Evolutionary conservation across 352 stramenopile genomes (phyloP).

Genomic region (Hyaloperonospora arabidopsidis): DNA sequence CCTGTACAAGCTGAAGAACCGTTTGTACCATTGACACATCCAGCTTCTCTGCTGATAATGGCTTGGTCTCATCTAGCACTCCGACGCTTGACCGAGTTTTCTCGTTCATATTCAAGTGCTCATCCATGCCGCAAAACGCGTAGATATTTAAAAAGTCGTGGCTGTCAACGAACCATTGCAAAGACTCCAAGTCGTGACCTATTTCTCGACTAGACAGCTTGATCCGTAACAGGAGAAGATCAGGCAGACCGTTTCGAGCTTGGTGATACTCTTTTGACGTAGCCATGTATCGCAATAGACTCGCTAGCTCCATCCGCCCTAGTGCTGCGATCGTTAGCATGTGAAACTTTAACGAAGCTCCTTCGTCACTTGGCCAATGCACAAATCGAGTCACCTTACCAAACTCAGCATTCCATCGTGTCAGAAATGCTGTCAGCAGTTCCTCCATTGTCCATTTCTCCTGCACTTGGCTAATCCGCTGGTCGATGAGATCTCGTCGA

Average conservation of each 20-base stretch:
- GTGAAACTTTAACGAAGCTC: conserved; percentile 38
- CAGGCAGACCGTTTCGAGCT: conserved; percentile 64
- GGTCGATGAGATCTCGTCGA: conserved; percentile 40
- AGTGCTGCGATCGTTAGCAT: conserved; percentile 47
- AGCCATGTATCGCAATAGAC: conserved; percentile 54
- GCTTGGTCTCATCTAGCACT: conserved; percentile 2
- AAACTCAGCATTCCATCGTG: conserved; percentile 35
- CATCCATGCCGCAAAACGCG: conserved; percentile 46
- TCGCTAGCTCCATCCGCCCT: conserved; percentile 30
- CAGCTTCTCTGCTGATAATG: conserved; percentile 10
- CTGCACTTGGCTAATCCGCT: conserved; percentile 35
- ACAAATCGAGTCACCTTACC: conserved; percentile 63
- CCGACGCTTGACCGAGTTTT: conserved; percentile 7
- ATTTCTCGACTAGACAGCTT: conserved; percentile 1
- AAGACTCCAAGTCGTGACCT: conserved; percentile 6
- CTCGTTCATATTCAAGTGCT: conserved; percentile 44
- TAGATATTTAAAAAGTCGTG: conserved; percentile 41
- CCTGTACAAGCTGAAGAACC: conserved; percentile 18
- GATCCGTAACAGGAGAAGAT: conserved; percentile 51
- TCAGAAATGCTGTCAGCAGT: conserved; percentile 32
- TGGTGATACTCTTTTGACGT: conserved; percentile 61
- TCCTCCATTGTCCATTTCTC: conserved; percentile 33
- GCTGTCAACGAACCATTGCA: conserved; percentile 20
- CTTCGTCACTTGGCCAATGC: conserved; percentile 31
- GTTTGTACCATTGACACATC: conserved; percentile 9